Conservation (phyloP, 768 basidiomycete genomes). For the Trametes coccinea region DNA sequence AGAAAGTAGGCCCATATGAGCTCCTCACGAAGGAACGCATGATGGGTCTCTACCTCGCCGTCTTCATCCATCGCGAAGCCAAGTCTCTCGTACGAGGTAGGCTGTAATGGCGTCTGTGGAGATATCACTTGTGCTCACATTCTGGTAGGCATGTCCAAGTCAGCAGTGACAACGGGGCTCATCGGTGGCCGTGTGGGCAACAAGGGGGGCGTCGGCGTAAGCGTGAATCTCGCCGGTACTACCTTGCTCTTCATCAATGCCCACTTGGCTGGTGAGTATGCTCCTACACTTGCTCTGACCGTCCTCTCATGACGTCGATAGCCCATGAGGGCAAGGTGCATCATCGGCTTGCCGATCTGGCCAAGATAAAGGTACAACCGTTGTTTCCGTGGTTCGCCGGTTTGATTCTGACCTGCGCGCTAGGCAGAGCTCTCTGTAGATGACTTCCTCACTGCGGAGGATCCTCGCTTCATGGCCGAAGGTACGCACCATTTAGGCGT, state of each 20-base stretch:
- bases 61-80: conserved; percentile 77
- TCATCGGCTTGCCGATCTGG: conserved; percentile 80
- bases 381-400: neutral
- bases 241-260: conserved; percentile 89
- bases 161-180: conserved; percentile 84
- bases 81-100: conserved; percentile 61
- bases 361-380: conserved; percentile 76
- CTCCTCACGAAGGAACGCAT: conserved; percentile 86
- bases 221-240: conserved; percentile 77
- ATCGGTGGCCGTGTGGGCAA: conserved; percentile 92
- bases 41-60: conserved; percentile 83
- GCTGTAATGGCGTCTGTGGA: too few relatives aligned
- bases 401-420: neutral
- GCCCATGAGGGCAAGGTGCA: conserved; percentile 77
- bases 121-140: neutral
- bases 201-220: conserved; percentile 92
- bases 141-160: conserved; percentile 65
- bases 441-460: conserved; percentile 65
- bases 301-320: conserved; percentile 27
- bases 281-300: neutral
- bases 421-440: conserved; percentile 79
- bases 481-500: neutral
- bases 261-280: conserved; percentile 73
- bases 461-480: conserved; percentile 57
- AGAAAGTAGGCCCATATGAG: conserved; percentile 72